Conservation (phyloP, 495 filamentous ascomycete genomes). For the Penicillium verhagenii region DNA sequence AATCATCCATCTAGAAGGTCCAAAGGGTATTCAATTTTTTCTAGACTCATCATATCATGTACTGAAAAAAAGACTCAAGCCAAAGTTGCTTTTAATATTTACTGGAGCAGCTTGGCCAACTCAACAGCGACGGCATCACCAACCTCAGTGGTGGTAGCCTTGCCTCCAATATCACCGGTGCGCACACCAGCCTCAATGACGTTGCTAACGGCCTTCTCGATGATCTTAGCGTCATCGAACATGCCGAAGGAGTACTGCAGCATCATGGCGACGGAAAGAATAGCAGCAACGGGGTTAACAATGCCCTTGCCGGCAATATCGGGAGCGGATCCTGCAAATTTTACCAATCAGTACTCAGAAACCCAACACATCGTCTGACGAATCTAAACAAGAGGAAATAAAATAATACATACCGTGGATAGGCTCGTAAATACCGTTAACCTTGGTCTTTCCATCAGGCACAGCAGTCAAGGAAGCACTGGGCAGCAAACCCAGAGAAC, state of each 20-base stretch:
- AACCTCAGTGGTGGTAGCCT: conserved; percentile 49
- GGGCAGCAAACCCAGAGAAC: conserved; percentile 84
- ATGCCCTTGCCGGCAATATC: conserved; percentile 82
- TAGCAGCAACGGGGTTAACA: conserved; percentile 67
- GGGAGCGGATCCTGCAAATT: conserved; percentile 44
- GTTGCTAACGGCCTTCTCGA: conserved; percentile 53
- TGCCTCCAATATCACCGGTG: conserved; percentile 56
- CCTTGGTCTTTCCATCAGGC: conserved; percentile 63
- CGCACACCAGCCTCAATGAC: conserved; percentile 52
- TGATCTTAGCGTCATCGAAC: conserved; percentile 48
- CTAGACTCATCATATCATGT: conserved; percentile 27
- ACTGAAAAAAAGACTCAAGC: conserved; percentile 10
- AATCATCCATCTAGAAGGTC: conserved; percentile 5
- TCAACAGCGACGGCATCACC: conserved; percentile 53
- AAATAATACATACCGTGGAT: conserved; percentile 73
- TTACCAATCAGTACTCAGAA: not conserved
- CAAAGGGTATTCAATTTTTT: conserved; percentile 33
- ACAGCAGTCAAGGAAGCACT: conserved; percentile 85
- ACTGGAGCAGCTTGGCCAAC: conserved; percentile 47
- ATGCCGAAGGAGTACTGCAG: conserved; percentile 53
- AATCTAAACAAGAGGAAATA: not conserved
- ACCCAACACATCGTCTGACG: too few relatives aligned
- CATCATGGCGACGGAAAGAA: conserved; percentile 57
- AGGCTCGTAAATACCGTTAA: conserved; percentile 88
- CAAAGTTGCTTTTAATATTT: conserved; percentile 11